Conservation (phyloP, 2,329 filamentous ascomycete genomes). For the Leptographium lundbergii region DNA sequence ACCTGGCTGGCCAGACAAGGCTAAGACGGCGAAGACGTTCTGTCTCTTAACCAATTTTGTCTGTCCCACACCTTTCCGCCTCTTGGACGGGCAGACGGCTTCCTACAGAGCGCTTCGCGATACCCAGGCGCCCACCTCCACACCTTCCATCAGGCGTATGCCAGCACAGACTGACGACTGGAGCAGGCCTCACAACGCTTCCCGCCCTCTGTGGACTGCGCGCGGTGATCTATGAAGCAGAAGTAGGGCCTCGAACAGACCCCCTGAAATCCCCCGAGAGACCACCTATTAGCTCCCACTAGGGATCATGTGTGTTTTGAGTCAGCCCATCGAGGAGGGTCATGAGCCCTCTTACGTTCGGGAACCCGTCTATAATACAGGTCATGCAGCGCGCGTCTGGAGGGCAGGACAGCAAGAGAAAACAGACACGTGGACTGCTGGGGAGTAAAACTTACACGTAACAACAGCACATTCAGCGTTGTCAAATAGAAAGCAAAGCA, state of each 20-base stretch:
- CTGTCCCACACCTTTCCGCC: not conserved
- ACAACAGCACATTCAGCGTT: no score
- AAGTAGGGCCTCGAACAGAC: no score
- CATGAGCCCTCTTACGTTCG: not conserved
- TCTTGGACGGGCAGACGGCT: not conserved
- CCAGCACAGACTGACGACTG: not conserved
- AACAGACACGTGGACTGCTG: not conserved
- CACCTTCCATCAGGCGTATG: not conserved
- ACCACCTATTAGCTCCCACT: not conserved
- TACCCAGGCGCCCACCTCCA: not conserved
- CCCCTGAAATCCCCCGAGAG: no score
- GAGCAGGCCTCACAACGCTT: not conserved
- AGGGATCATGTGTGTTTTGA: not conserved
- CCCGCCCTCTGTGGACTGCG: not conserved
- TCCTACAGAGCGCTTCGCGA: not conserved
- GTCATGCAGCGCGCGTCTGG: no score
- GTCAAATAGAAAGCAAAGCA: not conserved
- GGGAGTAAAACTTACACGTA: not conserved
- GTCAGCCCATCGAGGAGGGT: not conserved
- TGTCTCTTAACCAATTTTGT: not conserved
- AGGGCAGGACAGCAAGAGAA: not conserved
- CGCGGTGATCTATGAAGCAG: not conserved
- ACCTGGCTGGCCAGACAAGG: constrained; percentile 1
- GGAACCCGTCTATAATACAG: not conserved
- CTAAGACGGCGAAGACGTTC: constrained; percentile 4